Base-by-base conservation (phyloP, 495 filamentous ascomycete genomes). In the Aspergillus ellipticus region DNA sequence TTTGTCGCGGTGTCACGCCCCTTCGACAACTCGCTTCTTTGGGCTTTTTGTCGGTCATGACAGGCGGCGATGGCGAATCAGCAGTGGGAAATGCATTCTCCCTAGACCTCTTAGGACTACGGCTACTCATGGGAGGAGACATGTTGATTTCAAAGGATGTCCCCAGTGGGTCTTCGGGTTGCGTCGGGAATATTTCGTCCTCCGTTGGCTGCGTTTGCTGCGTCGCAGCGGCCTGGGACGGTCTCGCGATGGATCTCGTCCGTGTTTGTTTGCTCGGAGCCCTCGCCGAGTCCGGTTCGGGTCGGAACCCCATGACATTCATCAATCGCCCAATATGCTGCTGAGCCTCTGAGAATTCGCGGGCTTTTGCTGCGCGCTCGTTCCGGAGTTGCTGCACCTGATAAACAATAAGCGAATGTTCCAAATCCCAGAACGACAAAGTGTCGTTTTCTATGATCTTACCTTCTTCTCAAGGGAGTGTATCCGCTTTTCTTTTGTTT, bases 291-390 rank as follows among this genome's bases (percentile, higher is more conserved):
- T 29, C 54, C 24, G 62, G 43, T 4, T 66, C 60, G 19, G 64
- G 49, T 6, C 68, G 69, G 54, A 73, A 76, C 1, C 72, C 74
- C 75, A 78, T 79, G 2, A 81, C 71, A 16, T 59, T 64, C 72
- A 79, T 78, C 7, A 80, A 59, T 7, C 73, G 70, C 19, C 74
- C 60, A 31, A 77, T 78, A 19, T 79, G 75, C 42, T 79, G 72
- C 53, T 79, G 76, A 15, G 76, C 75, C 50, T 79, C 74, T 0
- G 68, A 71, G 37, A 81, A 76, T 49, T 81, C 76, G 11, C 70
- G 69, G n/a, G 75, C 71, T 55, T 75, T 76, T 17, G 71, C 65
- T 22, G 74, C 65, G 48, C 72, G 62, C 48, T 77, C 72, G 35
- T 73, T 64, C 13, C 69, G 69, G 29, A 78, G 55, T 10, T 68